A percentile compares a stretch with the other conserved stretches of the same genome.
Conservation (phyloP, 2,329 filamentous ascomycete species). For the Domatiomyces globalis region DNA sequence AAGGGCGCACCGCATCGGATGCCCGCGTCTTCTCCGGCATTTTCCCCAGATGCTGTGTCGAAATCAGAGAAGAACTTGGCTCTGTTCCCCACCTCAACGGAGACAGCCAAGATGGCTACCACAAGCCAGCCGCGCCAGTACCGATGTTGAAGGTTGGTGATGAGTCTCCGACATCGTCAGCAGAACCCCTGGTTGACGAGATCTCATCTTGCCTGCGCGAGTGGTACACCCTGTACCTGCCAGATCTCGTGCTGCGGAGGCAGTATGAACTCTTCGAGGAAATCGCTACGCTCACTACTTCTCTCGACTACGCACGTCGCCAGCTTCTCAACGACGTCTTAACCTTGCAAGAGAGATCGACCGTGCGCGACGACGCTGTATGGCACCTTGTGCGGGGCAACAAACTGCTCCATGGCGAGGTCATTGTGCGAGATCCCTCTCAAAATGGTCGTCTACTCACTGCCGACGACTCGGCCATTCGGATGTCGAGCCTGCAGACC, state of each 20-base stretch:
- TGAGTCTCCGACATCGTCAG: slow-evolving; percentile 76
- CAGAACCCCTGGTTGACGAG: slow-evolving; percentile 89
- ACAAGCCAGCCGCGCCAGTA: slow-evolving; percentile 74
- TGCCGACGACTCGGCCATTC: slow-evolving; percentile 81
- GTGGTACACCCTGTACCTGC: slow-evolving; percentile 96
- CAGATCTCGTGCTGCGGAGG: slow-evolving; percentile 71
- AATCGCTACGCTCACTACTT: slow-evolving; percentile 63
- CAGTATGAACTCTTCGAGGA: slow-evolving; percentile 71
- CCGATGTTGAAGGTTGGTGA: slow-evolving; percentile 97
- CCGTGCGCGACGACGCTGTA: slow-evolving; percentile 72
- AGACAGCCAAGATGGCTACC: slow-evolving; percentile 5
- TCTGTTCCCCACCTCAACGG: background rate
- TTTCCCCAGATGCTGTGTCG: slow-evolving; percentile 86
- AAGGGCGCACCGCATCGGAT: slow-evolving; percentile 84
- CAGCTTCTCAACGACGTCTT: slow-evolving; percentile 91
- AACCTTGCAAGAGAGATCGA: slow-evolving; percentile 68
- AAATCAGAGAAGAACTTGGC: slow-evolving; percentile 82
- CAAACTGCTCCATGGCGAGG: slow-evolving; percentile 82
- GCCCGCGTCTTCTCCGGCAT: slow-evolving; percentile 97
- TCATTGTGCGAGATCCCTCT: slow-evolving; percentile 81
- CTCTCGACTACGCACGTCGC: slow-evolving; percentile 71
- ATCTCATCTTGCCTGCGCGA: slow-evolving; percentile 92
- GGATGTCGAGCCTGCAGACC: slow-evolving; percentile 81
- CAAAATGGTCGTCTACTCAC: slow-evolving; percentile 76
- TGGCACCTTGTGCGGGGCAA: slow-evolving; percentile 93